A percentile compares a stretch with the other conserved stretches of the same genome.
phyloP scores from a whole-genome alignment of 2,329 filamentous ascomycete species.

The Ilyonectria mors-panacis region DNA sequence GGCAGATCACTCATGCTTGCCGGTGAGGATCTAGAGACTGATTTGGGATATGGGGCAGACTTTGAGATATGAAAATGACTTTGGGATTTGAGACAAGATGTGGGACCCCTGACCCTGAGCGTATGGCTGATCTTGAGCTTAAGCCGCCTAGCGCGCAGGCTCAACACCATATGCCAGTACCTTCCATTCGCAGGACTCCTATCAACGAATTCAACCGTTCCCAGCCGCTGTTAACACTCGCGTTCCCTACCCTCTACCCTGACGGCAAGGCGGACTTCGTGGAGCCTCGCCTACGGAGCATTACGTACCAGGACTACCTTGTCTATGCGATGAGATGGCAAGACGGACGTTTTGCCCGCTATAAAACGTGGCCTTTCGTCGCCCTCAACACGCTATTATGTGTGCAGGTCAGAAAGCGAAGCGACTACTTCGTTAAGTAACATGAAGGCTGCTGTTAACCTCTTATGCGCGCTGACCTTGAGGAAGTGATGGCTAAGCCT shows the following conservation, averaged over 20 bases:
- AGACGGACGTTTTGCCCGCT: too few relatives aligned
- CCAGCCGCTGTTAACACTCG: background rate
- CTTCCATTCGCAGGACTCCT: too few relatives aligned
- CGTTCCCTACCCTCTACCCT: slow-evolving; percentile 10
- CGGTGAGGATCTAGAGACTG: background rate
- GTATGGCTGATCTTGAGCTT: slow-evolving; percentile 13
- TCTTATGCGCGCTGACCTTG: too few relatives aligned
- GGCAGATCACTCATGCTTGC: background rate
- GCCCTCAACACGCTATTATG: slow-evolving; percentile 9
- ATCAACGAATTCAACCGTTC: too few relatives aligned
- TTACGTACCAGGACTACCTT: too few relatives aligned
- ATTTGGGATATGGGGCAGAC: background rate
- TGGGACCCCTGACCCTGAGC: slow-evolving; percentile 1
- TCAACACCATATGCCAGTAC: background rate
- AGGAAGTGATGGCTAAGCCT: too few relatives aligned
- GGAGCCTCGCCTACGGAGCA: too few relatives aligned
- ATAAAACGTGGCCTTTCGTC: background rate
- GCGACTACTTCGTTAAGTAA: too few relatives aligned
- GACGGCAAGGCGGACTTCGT: slow-evolving; percentile 9
- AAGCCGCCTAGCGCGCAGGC: slow-evolving; percentile 12
- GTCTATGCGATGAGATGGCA: too few relatives aligned
- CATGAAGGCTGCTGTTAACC: too few relatives aligned
- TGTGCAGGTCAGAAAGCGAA: background rate
- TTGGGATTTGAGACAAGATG: background rate
- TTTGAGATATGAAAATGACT: background rate